phyloP scores from a whole-genome alignment of 2,329 filamentous ascomycete genomes.

The Aspergillus sp. region DNA sequence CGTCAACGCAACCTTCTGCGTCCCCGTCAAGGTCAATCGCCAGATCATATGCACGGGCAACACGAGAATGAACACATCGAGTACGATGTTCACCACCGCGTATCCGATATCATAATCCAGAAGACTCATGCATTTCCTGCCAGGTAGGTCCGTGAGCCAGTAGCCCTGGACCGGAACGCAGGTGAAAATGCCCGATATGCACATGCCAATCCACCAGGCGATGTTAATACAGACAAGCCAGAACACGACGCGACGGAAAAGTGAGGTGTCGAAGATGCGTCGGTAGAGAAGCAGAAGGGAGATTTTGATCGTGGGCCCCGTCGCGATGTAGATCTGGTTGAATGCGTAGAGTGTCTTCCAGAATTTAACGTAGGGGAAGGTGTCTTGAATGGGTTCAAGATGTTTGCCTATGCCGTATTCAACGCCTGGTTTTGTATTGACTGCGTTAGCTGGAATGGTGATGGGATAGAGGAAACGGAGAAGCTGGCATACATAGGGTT shows the following conservation, averaged over 20 bases:
- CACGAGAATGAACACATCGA: neutral
- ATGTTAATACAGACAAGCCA: neutral
- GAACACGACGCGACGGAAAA: neutral
- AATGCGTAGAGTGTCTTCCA: neutral
- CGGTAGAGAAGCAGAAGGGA: conserved; percentile 1
- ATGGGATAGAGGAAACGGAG: neutral
- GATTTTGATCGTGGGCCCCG: neutral
- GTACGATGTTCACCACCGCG: neutral
- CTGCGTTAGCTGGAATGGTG: neutral
- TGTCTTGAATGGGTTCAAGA: neutral
- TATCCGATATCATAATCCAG: neutral
- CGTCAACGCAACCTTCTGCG: neutral
- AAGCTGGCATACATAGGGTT: neutral
- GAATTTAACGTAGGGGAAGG: neutral
- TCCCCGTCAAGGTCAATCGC: neutral
- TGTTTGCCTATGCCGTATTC: neutral
- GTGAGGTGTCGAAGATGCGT: neutral
- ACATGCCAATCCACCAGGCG: neutral
- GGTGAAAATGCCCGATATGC: neutral
- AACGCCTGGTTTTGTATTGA: neutral
- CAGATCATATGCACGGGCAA: neutral
- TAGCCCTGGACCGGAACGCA: neutral
- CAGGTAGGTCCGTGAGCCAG: neutral
- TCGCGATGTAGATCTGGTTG: neutral
- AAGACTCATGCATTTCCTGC: neutral